phyloP scores from a whole-genome alignment of 2,329 filamentous ascomycete species.

The Microdochium trichocladiopsis region DNA sequence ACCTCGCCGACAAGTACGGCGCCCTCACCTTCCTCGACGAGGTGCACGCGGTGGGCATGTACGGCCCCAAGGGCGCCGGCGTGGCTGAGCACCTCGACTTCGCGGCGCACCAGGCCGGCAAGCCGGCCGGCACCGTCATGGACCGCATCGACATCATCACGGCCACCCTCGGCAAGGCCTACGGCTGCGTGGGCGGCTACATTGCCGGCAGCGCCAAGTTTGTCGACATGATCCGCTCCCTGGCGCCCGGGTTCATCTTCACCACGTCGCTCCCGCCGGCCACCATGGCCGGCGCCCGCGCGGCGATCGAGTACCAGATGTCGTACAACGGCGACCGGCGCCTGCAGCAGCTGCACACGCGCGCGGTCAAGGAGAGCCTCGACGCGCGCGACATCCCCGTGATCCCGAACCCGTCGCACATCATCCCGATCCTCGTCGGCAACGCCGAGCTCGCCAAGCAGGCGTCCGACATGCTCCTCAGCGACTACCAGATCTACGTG shows the following conservation, averaged over 20 bases:
- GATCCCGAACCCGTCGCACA: constrained; percentile 96
- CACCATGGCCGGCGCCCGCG: constrained; percentile 88
- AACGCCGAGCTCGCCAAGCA: constrained; percentile 89
- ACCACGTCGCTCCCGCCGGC: constrained; percentile 93
- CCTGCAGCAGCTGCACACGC: constrained; percentile 93
- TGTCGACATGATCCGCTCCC: constrained; percentile 87
- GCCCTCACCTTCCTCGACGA: constrained; percentile 97
- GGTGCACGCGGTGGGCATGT: constrained; percentile 99
- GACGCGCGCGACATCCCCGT: constrained; percentile 81
- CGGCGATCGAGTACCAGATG: constrained; percentile 93
- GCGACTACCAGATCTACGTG: constrained; percentile 90
- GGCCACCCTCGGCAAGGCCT: constrained; percentile 93
- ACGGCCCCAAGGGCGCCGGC: constrained; percentile 89
- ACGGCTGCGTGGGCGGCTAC: constrained; percentile 95
- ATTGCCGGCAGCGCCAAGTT: constrained; percentile 84
- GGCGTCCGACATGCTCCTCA: constrained; percentile 85
- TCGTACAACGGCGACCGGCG: constrained; percentile 77
- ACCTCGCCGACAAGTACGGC: constrained; percentile 94
- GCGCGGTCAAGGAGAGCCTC: constrained; percentile 83
- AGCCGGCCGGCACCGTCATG: constrained; percentile 77
- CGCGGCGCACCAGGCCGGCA: constrained; percentile 71
- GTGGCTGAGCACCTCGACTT: constrained; percentile 97
- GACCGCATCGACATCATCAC: constrained; percentile 98
- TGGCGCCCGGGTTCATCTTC: constrained; percentile 97
- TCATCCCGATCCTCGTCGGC: constrained; percentile 87